Conservation (phyloP, 345 rosid species). For the Atalantia buxifolia region DNA sequence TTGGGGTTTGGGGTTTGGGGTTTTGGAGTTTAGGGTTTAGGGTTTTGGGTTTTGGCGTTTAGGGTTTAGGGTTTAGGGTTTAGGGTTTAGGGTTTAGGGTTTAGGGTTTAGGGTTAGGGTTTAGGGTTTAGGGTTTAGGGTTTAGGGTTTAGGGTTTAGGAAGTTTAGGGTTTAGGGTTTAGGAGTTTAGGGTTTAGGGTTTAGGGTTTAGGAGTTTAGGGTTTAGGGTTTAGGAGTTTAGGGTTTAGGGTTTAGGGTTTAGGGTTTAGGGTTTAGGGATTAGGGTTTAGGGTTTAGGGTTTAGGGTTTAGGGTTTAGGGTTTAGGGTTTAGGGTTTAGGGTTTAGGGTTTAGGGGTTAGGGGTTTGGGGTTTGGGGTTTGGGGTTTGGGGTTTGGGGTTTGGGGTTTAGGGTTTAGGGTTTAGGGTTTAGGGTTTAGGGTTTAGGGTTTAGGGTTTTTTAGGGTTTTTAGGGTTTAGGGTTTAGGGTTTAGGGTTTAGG, state of each 20-base stretch:
- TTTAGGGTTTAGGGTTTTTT: slow-evolving; percentile 22
- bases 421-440: slow-evolving; percentile 32
- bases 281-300: slow-evolving; percentile 16
- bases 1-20: too few relatives aligned
- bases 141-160: slow-evolving; percentile 8
- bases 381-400: slow-evolving; percentile 26
- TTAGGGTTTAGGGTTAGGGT: slow-evolving; percentile 13
- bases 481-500: too few relatives aligned
- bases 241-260: slow-evolving; percentile 11
- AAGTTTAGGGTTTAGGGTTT: neutral
- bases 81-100: neutral
- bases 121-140: neutral
- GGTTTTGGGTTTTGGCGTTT: neutral
- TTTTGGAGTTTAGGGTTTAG: neutral
- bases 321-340: neutral
- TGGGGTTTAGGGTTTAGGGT: slow-evolving; percentile 22
- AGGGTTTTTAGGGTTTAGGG: slow-evolving; percentile 15
- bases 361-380: slow-evolving; percentile 25
- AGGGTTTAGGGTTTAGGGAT: too few relatives aligned
- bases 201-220: neutral
- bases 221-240: slow-evolving; percentile 5
- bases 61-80: neutral
- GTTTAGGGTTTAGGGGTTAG: neutral
- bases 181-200: neutral
- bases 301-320: slow-evolving; percentile 20